A percentile compares a stretch with the other conserved stretches of the same genome.
phyloP scores from a whole-genome alignment of 768 basidiomycete genomes.

The Lactarius psammicola region DNA sequence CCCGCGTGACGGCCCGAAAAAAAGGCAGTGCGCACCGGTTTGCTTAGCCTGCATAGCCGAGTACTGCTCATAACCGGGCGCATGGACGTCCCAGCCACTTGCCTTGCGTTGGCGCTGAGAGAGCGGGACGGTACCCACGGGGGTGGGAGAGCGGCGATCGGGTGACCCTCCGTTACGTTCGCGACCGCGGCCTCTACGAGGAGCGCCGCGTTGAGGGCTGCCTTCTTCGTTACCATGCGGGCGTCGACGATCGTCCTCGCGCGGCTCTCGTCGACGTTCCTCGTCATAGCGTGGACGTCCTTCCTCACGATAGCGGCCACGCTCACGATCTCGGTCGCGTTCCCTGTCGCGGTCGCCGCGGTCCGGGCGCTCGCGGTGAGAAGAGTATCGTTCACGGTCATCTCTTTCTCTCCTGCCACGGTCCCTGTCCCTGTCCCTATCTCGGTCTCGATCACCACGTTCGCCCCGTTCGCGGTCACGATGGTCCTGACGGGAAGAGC shows the following conservation, averaged over 20 bases:
- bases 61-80: conserved; percentile 93
- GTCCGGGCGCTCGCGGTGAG: conserved; percentile 35
- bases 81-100: conserved; percentile 95
- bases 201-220: conserved; percentile 37
- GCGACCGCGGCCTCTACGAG: conserved; percentile 49
- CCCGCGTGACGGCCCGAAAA: neutral
- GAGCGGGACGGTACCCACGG: conserved; percentile 75
- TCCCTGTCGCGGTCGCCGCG: conserved; percentile 38
- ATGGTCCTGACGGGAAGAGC: conserved; percentile 33
- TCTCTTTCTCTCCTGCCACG: conserved; percentile 31
- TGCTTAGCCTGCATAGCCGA: conserved; percentile 97
- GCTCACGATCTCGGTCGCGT: conserved; percentile 49
- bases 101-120: conserved; percentile 86
- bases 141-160: conserved; percentile 86
- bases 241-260: conserved; percentile 41
- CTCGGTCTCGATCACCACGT: conserved; percentile 35
- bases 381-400: conserved; percentile 32
- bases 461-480: conserved; percentile 36
- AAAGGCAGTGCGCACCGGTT: conserved; percentile 59
- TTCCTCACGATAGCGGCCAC: conserved; percentile 40
- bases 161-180: conserved; percentile 62
- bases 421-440: conserved; percentile 36
- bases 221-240: conserved; percentile 35
- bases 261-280: conserved; percentile 38
- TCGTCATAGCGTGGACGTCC: conserved; percentile 40